Evolutionary conservation across 2,329 filamentous ascomycete species (phyloP).

Genomic region (Zymoseptoria passerinii): DNA sequence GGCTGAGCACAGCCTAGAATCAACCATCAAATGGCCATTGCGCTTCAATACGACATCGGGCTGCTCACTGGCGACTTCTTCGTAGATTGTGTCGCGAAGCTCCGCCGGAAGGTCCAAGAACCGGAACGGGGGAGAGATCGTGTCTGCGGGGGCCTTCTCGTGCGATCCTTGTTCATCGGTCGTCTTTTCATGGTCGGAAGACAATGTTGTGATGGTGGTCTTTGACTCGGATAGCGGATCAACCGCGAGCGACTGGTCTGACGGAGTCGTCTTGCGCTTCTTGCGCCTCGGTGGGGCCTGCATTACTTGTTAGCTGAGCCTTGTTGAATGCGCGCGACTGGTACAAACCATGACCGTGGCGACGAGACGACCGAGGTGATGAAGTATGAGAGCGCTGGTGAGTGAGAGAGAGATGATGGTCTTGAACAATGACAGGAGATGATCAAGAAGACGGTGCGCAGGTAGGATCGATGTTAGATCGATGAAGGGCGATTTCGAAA

Average conservation of each 20-base stretch:
- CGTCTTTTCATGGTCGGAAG: neutral
- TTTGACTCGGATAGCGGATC: neutral
- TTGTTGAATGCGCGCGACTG: neutral
- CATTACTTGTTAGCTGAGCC: neutral
- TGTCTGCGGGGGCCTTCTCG: neutral
- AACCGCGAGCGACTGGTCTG: neutral
- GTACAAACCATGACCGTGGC: neutral
- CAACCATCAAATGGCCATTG: no score
- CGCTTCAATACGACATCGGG: no score
- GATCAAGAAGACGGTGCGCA: neutral
- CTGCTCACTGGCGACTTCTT: no score
- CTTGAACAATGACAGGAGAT: neutral
- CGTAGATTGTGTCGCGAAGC: neutral
- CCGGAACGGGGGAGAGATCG: neutral
- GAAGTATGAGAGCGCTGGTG: neutral
- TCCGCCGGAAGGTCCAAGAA: neutral
- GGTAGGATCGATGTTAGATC: neutral
- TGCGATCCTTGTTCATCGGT: neutral
- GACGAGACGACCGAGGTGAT: neutral
- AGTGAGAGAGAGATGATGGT: neutral
- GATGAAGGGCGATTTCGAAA: neutral
- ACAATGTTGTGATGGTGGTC: neutral
- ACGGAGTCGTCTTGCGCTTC: neutral
- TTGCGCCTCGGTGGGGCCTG: neutral
- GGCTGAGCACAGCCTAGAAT: no score